These are phyloP conservation scores for Xylaria sp. DNA, from an alignment of 2,329 filamentous ascomycete genomes.

Conservation along the genomic window DNA sequence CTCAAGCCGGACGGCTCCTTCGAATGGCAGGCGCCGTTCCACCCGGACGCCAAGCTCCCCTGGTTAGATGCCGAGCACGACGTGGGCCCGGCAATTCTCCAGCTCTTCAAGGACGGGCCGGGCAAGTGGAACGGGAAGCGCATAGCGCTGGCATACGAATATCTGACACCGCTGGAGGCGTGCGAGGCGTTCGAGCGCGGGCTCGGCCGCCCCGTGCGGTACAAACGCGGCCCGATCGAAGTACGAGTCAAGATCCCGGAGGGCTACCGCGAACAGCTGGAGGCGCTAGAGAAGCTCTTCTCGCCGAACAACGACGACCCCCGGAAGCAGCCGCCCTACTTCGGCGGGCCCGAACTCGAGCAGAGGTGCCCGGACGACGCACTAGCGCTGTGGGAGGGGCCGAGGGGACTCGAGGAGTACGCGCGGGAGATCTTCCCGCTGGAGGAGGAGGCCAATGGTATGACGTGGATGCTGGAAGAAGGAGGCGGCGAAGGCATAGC, in stretches of 20 bases:
- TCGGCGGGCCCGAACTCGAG: conserved; percentile 61
- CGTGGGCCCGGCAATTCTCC: conserved; percentile 85
- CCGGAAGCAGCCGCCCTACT: conserved; percentile 64
- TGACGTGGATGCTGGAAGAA: conserved; percentile 83
- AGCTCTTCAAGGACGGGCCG: conserved; percentile 93
- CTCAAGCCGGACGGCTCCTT: conserved; percentile 83
- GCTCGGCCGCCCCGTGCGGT: conserved; percentile 75
- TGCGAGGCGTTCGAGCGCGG: conserved; percentile 80
- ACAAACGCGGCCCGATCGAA: conserved; percentile 77
- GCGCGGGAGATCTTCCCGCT: conserved; percentile 91
- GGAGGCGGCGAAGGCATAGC: conserved; percentile 50
- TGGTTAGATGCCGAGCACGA: conserved; percentile 98
- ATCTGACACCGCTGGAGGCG: conserved; percentile 79
- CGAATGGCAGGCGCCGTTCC: conserved; percentile 90
- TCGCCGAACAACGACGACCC: conserved; percentile 53
- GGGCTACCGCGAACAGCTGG: conserved; percentile 87
- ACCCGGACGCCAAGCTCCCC: conserved; percentile 83
- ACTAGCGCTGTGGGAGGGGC: conserved; percentile 86
- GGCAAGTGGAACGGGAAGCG: conserved; percentile 78
- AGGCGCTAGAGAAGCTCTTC: conserved; percentile 66
- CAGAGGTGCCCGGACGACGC: conserved; percentile 72
- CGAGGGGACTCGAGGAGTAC: conserved; percentile 89
- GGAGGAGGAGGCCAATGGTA: conserved; percentile 90
- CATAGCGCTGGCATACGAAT: conserved; percentile 88
- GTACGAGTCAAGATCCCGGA: conserved; percentile 83